These are phyloP conservation scores for Aspergillus diversus DNA, from an alignment of 495 filamentous ascomycete genomes.

Conservation along the genomic window DNA sequence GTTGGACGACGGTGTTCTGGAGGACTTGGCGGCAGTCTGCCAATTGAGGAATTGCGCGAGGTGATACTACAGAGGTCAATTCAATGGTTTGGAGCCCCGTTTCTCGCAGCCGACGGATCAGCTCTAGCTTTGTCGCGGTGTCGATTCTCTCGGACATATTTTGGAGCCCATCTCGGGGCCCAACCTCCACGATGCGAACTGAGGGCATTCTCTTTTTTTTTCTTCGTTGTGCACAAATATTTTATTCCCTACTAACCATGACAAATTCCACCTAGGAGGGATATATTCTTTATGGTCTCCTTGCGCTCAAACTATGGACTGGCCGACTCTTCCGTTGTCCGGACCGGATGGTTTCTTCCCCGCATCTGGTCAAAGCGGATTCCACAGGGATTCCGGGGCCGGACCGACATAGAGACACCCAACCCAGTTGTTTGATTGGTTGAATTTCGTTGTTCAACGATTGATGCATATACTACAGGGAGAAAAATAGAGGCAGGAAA, in stretches of 20 bases:
- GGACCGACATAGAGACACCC: not conserved
- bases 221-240: not conserved
- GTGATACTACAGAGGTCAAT: constrained; percentile 49
- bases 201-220: constrained; percentile 1
- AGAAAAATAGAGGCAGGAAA: not conserved
- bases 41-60: constrained; percentile 45
- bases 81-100: constrained; percentile 42
- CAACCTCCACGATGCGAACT: constrained; percentile 51
- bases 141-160: constrained; percentile 40
- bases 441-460: not conserved
- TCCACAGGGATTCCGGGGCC: not conserved
- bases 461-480: not conserved
- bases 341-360: not conserved
- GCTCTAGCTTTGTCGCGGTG: constrained; percentile 39
- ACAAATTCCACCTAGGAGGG: too few relatives aligned
- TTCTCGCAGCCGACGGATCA: constrained; percentile 37
- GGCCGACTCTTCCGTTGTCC: not conserved
- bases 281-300: not conserved
- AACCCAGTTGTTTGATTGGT: not conserved
- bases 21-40: constrained; percentile 43
- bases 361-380: not conserved
- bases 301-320: not conserved
- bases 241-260: not conserved
- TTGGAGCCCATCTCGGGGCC: constrained; percentile 50
- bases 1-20: constrained; percentile 11